Conservation (phyloP, 2,329 filamentous ascomycete species). For the Colletotrichum tanaceti region DNA sequence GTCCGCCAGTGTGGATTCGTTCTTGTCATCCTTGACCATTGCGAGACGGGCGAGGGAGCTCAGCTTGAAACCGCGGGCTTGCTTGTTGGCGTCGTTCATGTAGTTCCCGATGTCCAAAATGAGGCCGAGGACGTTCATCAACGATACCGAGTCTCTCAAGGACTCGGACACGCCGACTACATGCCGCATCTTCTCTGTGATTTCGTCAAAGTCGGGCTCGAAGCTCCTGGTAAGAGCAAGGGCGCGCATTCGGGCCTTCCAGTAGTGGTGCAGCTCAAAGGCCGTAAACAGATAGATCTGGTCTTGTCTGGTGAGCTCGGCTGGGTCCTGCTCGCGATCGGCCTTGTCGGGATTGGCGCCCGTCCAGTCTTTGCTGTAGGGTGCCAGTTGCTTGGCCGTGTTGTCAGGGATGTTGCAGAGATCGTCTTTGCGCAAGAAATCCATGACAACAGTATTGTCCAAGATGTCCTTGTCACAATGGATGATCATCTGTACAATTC, state of each 20-base stretch:
- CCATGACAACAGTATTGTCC: constrained; percentile 93
- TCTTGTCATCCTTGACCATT: constrained; percentile 99
- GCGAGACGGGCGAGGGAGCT: constrained; percentile 90
- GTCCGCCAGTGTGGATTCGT: constrained; percentile 94
- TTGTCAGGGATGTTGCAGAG: constrained; percentile 94
- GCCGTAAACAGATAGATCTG: constrained; percentile 95
- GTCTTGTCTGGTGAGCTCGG: constrained; percentile 91
- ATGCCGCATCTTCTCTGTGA: constrained; percentile 84
- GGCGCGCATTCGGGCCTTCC: constrained; percentile 97
- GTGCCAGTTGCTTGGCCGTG: constrained; percentile 88
- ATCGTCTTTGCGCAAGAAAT: constrained; percentile 93
- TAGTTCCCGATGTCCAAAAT: constrained; percentile 99
- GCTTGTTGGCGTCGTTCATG: constrained; percentile 99
- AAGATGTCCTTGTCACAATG: constrained; percentile 92
- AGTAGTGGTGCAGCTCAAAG: constrained; percentile 96
- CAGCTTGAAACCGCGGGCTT: constrained; percentile 97
- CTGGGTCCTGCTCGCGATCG: constrained; percentile 84
- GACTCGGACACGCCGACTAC: constrained; percentile 91
- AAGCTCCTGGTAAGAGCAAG: constrained; percentile 85
- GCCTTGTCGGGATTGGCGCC: constrained; percentile 84
- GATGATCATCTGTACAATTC: constrained; percentile 91
- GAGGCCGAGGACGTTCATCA: constrained; percentile 95
- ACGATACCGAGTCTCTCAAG: constrained; percentile 86
- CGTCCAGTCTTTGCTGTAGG: constrained; percentile 97
- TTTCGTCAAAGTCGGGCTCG: constrained; percentile 91